Percentiles rank a stretch among this genome's conserved stretches.
Evolutionary conservation across 2,329 filamentous ascomycete species (phyloP).

Genomic region (Trichoderma sp.): DNA sequence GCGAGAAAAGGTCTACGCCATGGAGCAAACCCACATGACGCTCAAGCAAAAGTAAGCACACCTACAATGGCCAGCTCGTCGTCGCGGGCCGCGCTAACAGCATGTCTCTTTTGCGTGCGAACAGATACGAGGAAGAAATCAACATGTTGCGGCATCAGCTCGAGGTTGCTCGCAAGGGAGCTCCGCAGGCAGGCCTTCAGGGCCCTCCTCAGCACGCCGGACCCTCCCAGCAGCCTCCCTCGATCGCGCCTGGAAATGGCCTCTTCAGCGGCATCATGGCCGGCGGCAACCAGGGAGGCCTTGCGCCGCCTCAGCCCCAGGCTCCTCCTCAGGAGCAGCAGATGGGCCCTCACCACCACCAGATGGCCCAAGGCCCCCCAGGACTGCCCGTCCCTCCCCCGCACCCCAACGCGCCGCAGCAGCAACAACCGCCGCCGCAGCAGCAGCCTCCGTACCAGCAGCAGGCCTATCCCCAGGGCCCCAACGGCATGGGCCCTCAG

Average conservation of each 20-base stretch:
- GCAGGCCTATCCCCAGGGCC: conserved; percentile 65
- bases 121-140: conserved; percentile 92
- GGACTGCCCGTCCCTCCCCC: conserved; percentile 61
- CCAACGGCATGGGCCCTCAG: conserved; percentile 77
- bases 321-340: conserved; percentile 71
- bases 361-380: conserved; percentile 75
- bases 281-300: conserved; percentile 79
- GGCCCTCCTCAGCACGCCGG: conserved; percentile 75
- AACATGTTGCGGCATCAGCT: conserved; percentile 84
- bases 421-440: conserved; percentile 25
- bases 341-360: conserved; percentile 50
- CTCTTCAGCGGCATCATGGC: conserved; percentile 97
- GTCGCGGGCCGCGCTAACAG: conserved; percentile 25
- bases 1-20: conserved; percentile 85
- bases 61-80: background rate
- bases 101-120: background rate
- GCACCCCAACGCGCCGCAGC: conserved; percentile 64
- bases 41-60: conserved; percentile 84
- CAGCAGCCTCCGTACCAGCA: conserved; percentile 62
- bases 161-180: conserved; percentile 69
- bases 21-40: conserved; percentile 85
- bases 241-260: conserved; percentile 87
- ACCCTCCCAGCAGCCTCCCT: conserved; percentile 81
- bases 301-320: conserved; percentile 74
- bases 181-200: conserved; percentile 60